Evolutionary conservation across 495 filamentous ascomycete genomes (phyloP).

Genomic region (Penicillium subrubescens): DNA sequence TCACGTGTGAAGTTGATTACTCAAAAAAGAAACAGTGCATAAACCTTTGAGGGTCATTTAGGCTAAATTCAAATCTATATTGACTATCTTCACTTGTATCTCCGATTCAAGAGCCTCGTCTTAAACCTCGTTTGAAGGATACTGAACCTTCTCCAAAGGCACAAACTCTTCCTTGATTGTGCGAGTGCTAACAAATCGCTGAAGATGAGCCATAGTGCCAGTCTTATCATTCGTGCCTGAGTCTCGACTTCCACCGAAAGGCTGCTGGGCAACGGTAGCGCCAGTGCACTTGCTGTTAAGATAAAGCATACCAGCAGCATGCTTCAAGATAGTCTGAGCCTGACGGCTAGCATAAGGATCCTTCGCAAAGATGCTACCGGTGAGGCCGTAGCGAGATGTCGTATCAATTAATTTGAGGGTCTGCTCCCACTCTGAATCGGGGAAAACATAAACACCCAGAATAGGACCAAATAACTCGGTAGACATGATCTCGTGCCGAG

Average conservation of each 20-base stretch:
- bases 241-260: constrained; percentile 76
- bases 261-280: constrained; percentile 79
- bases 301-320: constrained; percentile 83
- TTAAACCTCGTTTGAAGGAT: constrained; percentile 64
- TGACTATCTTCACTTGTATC: background rate
- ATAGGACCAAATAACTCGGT: constrained; percentile 80
- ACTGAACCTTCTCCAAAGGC: constrained; percentile 57
- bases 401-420: constrained; percentile 60
- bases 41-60: background rate
- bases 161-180: constrained; percentile 80
- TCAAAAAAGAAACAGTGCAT: too few species aligned
- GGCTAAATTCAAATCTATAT: background rate
- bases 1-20: too few species aligned
- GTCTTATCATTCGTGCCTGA: constrained; percentile 84
- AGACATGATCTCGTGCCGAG: constrained; percentile 63
- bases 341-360: constrained; percentile 64
- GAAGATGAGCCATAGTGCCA: constrained; percentile 64
- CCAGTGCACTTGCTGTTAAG: constrained; percentile 78
- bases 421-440: constrained; percentile 57
- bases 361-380: constrained; percentile 72
- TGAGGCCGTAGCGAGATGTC: constrained; percentile 68
- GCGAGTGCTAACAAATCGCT: constrained; percentile 70
- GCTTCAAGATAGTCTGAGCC: constrained; percentile 68
- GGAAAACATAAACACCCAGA: constrained; percentile 69
- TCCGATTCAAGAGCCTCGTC: background rate